Conservation (phyloP, 2,329 filamentous ascomycete species). For the Aspergillus udagawae region DNA sequence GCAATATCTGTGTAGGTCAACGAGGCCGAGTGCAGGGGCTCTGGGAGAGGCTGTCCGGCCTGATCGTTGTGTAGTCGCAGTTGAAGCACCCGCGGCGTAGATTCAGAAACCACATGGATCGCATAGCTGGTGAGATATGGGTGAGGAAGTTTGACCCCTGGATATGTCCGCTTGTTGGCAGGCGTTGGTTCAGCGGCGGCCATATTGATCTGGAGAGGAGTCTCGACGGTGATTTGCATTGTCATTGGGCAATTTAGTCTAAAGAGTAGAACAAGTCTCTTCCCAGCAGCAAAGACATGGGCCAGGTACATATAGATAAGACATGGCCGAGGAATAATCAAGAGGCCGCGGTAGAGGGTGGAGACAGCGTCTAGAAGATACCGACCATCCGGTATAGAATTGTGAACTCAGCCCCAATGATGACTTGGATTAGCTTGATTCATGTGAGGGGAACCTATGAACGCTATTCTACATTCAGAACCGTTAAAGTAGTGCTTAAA, state of each 20-base stretch:
- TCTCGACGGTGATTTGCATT: background rate
- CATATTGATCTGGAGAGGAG: background rate
- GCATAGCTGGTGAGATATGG: conserved; percentile 45
- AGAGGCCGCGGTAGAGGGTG: background rate
- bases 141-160: conserved; percentile 44
- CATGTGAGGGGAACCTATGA: no score
- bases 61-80: conserved; percentile 34
- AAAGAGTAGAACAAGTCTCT: background rate
- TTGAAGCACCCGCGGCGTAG: conserved; percentile 23
- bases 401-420: no score
- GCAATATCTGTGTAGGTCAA: conserved; percentile 38
- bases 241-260: no score
- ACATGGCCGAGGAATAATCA: no score
- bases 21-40: conserved; percentile 37
- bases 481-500: no score
- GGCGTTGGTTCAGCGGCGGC: background rate
- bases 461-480: no score
- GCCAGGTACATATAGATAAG: conserved; percentile 1
- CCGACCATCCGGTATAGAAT: no score
- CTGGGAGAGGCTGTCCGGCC: conserved; percentile 28
- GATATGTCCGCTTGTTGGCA: conserved; percentile 17
- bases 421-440: no score
- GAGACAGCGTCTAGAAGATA: background rate
- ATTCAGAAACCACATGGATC: conserved; percentile 28
- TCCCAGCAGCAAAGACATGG: background rate